Evolutionary conservation across 208 protist genomes (phyloP), one percentile per base, ranked within the genome.

Genomic region (Wallacemonas sp.): DNA sequence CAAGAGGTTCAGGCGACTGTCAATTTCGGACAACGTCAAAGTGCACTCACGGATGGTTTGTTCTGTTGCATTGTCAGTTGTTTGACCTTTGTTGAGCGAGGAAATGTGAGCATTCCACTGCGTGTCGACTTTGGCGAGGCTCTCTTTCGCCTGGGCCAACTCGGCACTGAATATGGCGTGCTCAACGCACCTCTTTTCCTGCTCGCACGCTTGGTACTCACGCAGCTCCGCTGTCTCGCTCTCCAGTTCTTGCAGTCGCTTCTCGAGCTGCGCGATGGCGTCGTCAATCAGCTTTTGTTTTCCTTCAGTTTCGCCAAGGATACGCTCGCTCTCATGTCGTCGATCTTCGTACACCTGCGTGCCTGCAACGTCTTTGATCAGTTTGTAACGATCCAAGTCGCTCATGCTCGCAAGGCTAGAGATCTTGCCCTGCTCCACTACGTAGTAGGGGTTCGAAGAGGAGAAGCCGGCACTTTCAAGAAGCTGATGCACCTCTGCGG

Each of bases 351-450:
- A 99, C 12, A 99, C 97, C 45, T 92, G 93, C 2, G 98, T 99
- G 22, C 98, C 98, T 0, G 98, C 98, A 0, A 99, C 94, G 57
- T 99, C 98, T 69, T 99, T 99, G 46, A 99, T 93, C 36, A 99
- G 72, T 30, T 97, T 84, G 15, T 99, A 95, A 8, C 98, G 79
- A 17, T 98, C 92, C 5, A 86, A 71, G 48, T 99, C 98, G 61
- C 82, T 97, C 94, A 99, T 99, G 63, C 83, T 89, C 2, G 97
- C 88, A n/a, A 99, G 73, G n/a, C 74, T 75, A 34, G 83, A 69
- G 70, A 97, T 97, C 62, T 99, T 98, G 34, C 98, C 98, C 84
- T 99, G 99, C 73, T 99, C 98, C 1, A 99, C 98, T 50, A 99
- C 99, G 81, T 99, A 99, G 78, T 99, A 99, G 12, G 98, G 98